Evolutionary conservation across 2,329 filamentous ascomycete species (phyloP), one percentile per base, ranked within the genome.

Genomic region (Fusarium udum): DNA sequence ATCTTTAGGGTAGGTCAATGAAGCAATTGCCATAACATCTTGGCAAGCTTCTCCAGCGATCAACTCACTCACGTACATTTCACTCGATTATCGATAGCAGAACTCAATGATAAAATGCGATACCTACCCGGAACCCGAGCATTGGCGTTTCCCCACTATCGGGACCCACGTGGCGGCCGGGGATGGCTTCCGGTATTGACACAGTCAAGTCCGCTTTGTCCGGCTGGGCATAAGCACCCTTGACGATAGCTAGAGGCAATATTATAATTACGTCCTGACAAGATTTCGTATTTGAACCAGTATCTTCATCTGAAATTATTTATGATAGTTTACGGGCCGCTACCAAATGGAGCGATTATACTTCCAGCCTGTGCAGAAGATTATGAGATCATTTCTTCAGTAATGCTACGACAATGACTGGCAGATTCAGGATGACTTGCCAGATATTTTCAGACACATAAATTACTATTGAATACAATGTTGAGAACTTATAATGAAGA

Each of bases 291-390:
- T 6, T 0, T 14, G 18, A 48, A 8, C 15, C 14, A 11, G 6
- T n/a, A 24, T 15, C 8, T 42, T 8, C 13, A 14, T 42, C 40
- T 42, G 22, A 14, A 7, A 18, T 36, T 15, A 20, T 32, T 14
- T 32, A n/a, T 49, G n/a, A 26, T 5, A 26, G 10, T 37, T 36
- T 52, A 26, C 13, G n/a, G 12, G 3, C 1, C 4, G 6, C n/a
- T 2, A 20, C 12, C 1, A 14, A 52, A n/a, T 5, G 6, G 7
- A 20, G n/a, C 3, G 16, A 3, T 4, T 2, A 13, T 32, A 1
- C 22, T 22, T 8, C 7, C 1, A 18, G 28, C 15, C 7, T 7
- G 13, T 6, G 3, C 0, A 4, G n/a, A 31, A 48, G 20, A 48
- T 12, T 28, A 16, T 6, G 6, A 14, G 6, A 20, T n/a, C 13